Evolutionary conservation across 2,329 filamentous ascomycete species (phyloP).

Genomic region (Calycina herbarum): DNA sequence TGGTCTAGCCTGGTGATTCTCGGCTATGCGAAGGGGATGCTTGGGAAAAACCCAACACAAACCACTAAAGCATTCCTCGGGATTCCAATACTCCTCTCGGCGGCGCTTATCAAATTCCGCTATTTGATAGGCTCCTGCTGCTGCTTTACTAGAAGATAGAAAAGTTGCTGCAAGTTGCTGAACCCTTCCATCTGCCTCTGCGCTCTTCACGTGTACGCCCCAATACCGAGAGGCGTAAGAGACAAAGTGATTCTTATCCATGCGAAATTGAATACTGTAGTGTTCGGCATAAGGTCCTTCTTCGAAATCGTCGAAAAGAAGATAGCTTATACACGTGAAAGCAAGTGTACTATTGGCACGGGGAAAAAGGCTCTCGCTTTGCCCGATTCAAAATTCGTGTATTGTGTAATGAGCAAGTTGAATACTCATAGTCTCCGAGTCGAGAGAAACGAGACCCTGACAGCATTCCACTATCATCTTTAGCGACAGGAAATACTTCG

Average conservation of each 20-base stretch:
- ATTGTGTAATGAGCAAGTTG: background rate
- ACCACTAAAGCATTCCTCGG: background rate
- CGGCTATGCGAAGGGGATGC: too few relatives aligned
- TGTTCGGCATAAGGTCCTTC: background rate
- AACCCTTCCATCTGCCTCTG: background rate
- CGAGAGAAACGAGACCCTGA: background rate
- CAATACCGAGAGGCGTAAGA: background rate
- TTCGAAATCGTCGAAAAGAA: background rate
- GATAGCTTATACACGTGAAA: background rate
- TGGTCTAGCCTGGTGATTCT: too few relatives aligned
- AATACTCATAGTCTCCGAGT: background rate
- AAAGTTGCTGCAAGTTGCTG: background rate
- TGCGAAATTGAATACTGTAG: background rate
- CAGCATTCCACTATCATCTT: background rate
- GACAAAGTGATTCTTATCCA: background rate
- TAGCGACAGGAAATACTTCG: background rate
- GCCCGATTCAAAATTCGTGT: background rate
- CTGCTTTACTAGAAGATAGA: background rate
- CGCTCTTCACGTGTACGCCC: background rate
- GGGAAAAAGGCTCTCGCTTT: background rate
- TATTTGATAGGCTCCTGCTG: background rate
- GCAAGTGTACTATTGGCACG: background rate
- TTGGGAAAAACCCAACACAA: background rate
- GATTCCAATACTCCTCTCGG: background rate
- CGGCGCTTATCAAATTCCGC: background rate